Conservation (phyloP, 192 early-diverging fungal species). For the Backusella liffmaniae region DNA sequence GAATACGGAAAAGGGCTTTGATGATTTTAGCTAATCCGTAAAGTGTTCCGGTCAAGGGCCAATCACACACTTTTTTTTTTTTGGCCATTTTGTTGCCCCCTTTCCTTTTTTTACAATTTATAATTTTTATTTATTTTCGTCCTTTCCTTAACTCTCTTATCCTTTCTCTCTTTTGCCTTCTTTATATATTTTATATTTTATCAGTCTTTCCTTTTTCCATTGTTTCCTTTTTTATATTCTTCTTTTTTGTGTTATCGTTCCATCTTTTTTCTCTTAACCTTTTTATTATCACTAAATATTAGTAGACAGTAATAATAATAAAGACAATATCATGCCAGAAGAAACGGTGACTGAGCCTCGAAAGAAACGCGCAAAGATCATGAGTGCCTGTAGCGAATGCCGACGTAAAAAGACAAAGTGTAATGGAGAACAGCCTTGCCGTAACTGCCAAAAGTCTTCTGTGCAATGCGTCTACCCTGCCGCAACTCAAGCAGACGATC, state of each 20-base stretch:
- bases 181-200: not conserved
- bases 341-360: constrained; percentile 25
- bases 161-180: not conserved
- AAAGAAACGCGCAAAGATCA: constrained; percentile 38
- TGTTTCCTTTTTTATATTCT: not conserved
- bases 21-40: not conserved
- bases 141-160: not conserved
- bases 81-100: not conserved
- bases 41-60: not conserved
- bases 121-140: constrained; percentile 1
- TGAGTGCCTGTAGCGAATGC: constrained; percentile 39
- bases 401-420: constrained; percentile 39
- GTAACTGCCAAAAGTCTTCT: constrained; percentile 30
- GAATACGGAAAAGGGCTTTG: not conserved
- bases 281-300: not conserved
- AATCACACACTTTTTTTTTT: not conserved
- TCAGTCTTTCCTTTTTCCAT: not conserved
- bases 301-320: not conserved
- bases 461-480: constrained; percentile 32
- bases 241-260: not conserved
- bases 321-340: constrained; percentile 18
- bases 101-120: not conserved
- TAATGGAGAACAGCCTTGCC: constrained; percentile 37
- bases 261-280: not conserved
- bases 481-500: constrained; percentile 25